Base-by-base conservation (phyloP, 352 stramenopile species). In the Phytopythium boreale region DNA sequence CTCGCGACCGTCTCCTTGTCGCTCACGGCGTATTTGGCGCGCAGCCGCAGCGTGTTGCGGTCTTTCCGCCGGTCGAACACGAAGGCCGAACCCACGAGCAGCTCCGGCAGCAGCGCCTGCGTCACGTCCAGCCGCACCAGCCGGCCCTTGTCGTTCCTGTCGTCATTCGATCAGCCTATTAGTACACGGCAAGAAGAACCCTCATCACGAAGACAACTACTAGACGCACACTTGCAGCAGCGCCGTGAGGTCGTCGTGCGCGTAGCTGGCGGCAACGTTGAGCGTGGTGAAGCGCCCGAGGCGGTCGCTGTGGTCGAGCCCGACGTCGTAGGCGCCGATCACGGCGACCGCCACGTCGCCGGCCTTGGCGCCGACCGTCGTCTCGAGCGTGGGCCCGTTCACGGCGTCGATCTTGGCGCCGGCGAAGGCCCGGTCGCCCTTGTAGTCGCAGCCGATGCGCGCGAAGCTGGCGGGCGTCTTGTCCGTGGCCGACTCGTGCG, bases 361-460 rank as follows among this genome's bases (percentile, higher is more conserved):
- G 22, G 86, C 20, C 15, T 70, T 77, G 0, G 70, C 80, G 31
- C 82, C 82, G 37, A 80, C 57, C 26, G 82, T 89, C 6, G 74
- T 81, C 56, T 91, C 71, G 31, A 93, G 64, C 44, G 84, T 93
- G 19, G 84, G 84, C 7, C 84, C 84, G 70, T 93, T 93, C 1
- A 93, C 84, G 14, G 82, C 82, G 60, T 93, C 84, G 55, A 93
- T 89, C 62, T 89, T 89, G 29, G 76, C 76, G 24, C 80, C 84
- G 17, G 74, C 80, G 60, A 91, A 91, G 0, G 79, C 22, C 24
- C 56, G 53, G 1, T 34, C 41, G 39, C 80, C 74, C 53, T 75
- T 80, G 63, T 89, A 89, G 61, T 90, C 80, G 55, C 75, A 86
- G 29, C 84, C 84, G 46, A 93, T 87, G 27, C 77, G 82, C 27